Base-by-base conservation (phyloP, 73 alveolate species). In the Stentor roeselii region DNA sequence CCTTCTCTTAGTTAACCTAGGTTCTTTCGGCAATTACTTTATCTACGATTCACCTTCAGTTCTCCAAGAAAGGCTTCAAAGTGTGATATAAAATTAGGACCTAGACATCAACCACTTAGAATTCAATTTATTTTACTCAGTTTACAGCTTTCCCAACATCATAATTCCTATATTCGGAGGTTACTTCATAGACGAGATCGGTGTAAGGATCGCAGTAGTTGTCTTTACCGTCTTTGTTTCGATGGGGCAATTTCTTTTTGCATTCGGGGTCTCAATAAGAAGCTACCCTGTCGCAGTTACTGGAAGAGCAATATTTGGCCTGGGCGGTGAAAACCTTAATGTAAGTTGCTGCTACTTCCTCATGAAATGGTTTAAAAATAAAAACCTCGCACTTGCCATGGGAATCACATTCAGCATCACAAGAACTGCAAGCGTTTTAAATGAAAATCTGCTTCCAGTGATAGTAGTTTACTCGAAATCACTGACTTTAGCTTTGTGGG, bases 221-320 rank as follows among this genome's bases (percentile, higher is more conserved):
- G 27, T 86, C 2, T 86, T 86, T 60, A 60, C 90, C 3, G 37
- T 67, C 3, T 36, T 86, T 21, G 84, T 86, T 3, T 39, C 35
- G 21, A 1, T 93, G 36, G 99, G 99, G 0, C 93, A 92, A 87
- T 84, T 86, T 27, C 84, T 95, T 15, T 93, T 95, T 58, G 85
- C 91, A 39, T 77, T 93, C 36, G 99, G 97, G 3, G 95, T 95
- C 75, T 86, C 84, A 59, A 50, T 83, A 75, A 42, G 84, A 60
- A 78, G 92, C 75, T 86, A 83, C 83, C 89, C 88, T 39, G 78
- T 92, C n/a, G 80, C 95, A 93, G 42, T 96, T 36, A 78, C 89
- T 2, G 99, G 99, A n/a, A 91, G 99, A 95, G 86, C 92, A 30
- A 89, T 97, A 42, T 96, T 97, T 84, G 99, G 99, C 61, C 84